Evolutionary conservation across 2,329 filamentous ascomycete species (phyloP).

Genomic region (Venturiaceae sp.): DNA sequence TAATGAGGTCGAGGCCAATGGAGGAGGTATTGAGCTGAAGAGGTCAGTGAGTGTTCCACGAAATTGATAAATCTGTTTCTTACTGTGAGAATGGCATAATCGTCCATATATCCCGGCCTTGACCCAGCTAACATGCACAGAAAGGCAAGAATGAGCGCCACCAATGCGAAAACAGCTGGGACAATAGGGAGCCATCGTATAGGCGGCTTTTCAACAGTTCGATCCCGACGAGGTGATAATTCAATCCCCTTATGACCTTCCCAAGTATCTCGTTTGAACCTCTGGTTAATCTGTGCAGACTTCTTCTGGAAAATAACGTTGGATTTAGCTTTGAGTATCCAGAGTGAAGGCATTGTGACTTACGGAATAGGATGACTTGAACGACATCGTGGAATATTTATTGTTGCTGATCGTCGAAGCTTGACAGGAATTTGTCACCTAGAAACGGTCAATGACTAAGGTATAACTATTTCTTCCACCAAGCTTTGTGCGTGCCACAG

Average conservation of each 20-base stretch:
- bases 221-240: background rate
- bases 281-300: background rate
- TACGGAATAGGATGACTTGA: background rate
- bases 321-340: background rate
- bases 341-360: background rate
- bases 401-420: background rate
- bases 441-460: background rate
- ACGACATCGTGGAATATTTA: background rate
- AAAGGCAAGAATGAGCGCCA: constrained; percentile 48
- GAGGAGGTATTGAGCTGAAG: constrained; percentile 21
- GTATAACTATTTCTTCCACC: background rate
- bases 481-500: too few species aligned
- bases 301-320: background rate
- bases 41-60: background rate
- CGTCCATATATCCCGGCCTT: constrained; percentile 45
- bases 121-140: constrained; percentile 53
- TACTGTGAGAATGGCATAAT: constrained; percentile 44
- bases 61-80: background rate
- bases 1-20: constrained; percentile 32
- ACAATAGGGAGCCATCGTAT: constrained; percentile 28
- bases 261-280: background rate
- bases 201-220: background rate
- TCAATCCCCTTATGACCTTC: background rate
- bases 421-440: background rate
- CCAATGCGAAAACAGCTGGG: constrained; percentile 39